Conservation (phyloP, 2,329 filamentous ascomycete species). For the Fusarium sarcochroum region DNA sequence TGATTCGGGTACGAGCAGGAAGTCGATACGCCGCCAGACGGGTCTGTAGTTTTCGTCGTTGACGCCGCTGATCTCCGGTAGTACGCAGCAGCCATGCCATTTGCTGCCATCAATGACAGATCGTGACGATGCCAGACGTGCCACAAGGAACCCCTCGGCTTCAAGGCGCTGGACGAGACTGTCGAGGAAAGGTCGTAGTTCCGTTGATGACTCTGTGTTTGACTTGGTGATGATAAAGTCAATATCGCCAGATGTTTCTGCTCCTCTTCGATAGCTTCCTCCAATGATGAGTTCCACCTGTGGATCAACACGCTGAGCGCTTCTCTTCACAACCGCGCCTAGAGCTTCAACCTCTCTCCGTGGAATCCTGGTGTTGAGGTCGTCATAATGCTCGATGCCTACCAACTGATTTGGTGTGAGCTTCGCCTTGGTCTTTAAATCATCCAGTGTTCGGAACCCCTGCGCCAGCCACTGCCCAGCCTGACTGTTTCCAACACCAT, state of each 20-base stretch:
- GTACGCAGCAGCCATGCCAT: conserved; percentile 88
- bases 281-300: conserved; percentile 79
- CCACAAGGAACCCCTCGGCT: conserved; percentile 75
- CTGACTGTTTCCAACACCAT: conserved; percentile 79
- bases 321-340: conserved; percentile 72
- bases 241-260: conserved; percentile 81
- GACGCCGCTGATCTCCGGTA: conserved; percentile 64
- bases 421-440: conserved; percentile 72
- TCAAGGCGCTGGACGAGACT: conserved; percentile 74
- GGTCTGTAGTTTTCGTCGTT: conserved; percentile 54
- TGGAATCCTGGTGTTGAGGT: conserved; percentile 84
- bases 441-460: conserved; percentile 81
- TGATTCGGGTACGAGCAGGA: conserved; percentile 83
- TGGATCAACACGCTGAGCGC: conserved; percentile 72
- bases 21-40: conserved; percentile 85
- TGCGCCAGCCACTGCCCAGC: conserved; percentile 83
- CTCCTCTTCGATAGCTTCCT: conserved; percentile 88
- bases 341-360: conserved; percentile 81
- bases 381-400: conserved; percentile 83
- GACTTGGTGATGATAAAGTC: conserved; percentile 86
- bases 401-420: conserved; percentile 79
- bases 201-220: conserved; percentile 64
- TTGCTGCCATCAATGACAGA: conserved; percentile 74
- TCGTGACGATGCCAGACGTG: conserved; percentile 72
- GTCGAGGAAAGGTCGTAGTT: conserved; percentile 74